Conservation (phyloP, 495 filamentous ascomycete genomes). For the Daldinia loculata region DNA sequence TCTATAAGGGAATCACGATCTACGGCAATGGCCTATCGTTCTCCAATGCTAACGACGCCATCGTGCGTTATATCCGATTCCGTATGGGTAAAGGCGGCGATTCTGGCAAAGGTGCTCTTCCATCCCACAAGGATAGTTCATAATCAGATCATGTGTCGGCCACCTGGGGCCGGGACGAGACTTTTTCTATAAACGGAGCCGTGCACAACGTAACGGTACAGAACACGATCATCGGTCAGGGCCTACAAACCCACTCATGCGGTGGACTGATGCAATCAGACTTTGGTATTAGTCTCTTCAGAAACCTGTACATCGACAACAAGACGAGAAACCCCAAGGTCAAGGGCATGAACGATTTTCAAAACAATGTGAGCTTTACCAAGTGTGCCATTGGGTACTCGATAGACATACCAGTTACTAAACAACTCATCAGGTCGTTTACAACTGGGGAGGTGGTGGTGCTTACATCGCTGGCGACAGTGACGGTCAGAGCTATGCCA, state of each 20-base stretch:
- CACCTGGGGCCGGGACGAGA: slow-evolving; percentile 50
- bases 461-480: slow-evolving; percentile 51
- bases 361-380: slow-evolving; percentile 35
- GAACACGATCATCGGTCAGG: slow-evolving; percentile 55
- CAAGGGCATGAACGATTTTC: slow-evolving; percentile 45
- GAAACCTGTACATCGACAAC: slow-evolving; percentile 55
- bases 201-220: slow-evolving; percentile 52
- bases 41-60: slow-evolving; percentile 48
- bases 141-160: slow-evolving; percentile 34
- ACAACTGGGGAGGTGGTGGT: slow-evolving; percentile 52
- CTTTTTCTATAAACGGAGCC: slow-evolving; percentile 48
- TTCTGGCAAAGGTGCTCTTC: slow-evolving; percentile 46
- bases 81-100: slow-evolving; percentile 50
- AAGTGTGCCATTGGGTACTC: neutral
- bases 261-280: slow-evolving; percentile 46
- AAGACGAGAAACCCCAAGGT: slow-evolving; percentile 46
- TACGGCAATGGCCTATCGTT: slow-evolving; percentile 50
- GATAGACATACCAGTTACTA: neutral
- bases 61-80: slow-evolving; percentile 53
- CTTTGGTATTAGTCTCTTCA: slow-evolving; percentile 45
- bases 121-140: neutral
- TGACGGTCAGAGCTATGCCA: slow-evolving; percentile 46
- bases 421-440: slow-evolving; percentile 40
- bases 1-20: slow-evolving; percentile 46
- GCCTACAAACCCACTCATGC: slow-evolving; percentile 48